These are phyloP conservation scores for Cercophora samala DNA, from an alignment of 495 filamentous ascomycete genomes.

Conservation along the genomic window DNA sequence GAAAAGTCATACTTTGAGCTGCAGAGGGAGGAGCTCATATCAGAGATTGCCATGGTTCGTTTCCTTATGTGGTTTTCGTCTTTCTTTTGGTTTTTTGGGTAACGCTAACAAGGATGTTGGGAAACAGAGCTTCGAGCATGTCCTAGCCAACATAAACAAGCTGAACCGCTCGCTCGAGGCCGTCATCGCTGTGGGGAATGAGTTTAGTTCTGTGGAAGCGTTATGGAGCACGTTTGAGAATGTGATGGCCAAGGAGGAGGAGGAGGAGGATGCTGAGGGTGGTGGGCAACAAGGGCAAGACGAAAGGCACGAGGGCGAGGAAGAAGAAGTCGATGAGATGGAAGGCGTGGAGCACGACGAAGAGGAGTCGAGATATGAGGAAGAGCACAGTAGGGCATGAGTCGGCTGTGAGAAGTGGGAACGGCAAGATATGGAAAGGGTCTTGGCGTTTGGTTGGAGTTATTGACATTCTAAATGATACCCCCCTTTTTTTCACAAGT, in stretches of 20 bases:
- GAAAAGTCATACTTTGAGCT: slow-evolving; percentile 65
- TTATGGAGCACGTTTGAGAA: slow-evolving; percentile 96
- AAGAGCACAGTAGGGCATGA: neutral
- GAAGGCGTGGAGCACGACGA: neutral
- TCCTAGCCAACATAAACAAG: slow-evolving; percentile 94
- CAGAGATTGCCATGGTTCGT: slow-evolving; percentile 72
- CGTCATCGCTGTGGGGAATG: slow-evolving; percentile 90
- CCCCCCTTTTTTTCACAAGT: neutral
- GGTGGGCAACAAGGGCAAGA: slow-evolving; percentile 37
- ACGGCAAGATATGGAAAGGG: neutral
- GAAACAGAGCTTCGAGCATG: slow-evolving; percentile 78
- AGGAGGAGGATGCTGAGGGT: slow-evolving; percentile 49
- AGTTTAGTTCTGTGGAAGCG: slow-evolving; percentile 93
- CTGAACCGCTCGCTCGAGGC: slow-evolving; percentile 89
- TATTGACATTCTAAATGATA: neutral
- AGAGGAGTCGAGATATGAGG: slow-evolving; percentile 16
- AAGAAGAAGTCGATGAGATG: slow-evolving; percentile 20
- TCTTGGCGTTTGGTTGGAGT: neutral
- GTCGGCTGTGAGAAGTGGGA: neutral
- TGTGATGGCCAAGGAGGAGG: slow-evolving; percentile 79
- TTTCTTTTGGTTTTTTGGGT: neutral
- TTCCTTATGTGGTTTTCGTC: neutral
- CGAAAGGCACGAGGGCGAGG: slow-evolving; percentile 32
- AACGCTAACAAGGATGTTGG: slow-evolving; percentile 6
- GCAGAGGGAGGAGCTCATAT: slow-evolving; percentile 72